Percentiles rank a stretch among this genome's conserved stretches.
Evolutionary conservation across 768 basidiomycete species (phyloP).

Genomic region (Leccinum incarnatum): DNA sequence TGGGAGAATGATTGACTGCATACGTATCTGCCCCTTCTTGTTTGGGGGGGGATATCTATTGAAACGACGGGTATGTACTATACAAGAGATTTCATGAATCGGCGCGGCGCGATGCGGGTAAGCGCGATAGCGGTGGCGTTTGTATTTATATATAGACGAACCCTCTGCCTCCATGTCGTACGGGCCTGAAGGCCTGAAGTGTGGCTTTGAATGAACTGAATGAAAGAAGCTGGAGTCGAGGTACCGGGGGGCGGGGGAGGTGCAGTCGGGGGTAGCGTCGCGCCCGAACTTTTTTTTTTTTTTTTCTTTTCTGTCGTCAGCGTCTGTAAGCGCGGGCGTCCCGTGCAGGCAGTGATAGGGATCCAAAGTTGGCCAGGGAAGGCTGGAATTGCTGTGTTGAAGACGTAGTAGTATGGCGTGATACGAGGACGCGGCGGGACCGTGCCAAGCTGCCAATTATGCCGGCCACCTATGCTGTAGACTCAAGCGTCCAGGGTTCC

Average conservation of each 20-base stretch:
- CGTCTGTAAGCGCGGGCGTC: slow-evolving; percentile 1
- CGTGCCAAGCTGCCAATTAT: background rate
- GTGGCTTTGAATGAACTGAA: background rate
- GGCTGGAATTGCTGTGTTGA: background rate
- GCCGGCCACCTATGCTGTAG: background rate
- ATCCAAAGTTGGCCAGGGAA: background rate
- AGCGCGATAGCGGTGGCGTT: background rate
- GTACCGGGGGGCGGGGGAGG: background rate
- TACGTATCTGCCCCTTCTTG: background rate
- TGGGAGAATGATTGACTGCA: background rate
- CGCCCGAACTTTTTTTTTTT: background rate
- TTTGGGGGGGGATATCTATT: background rate
- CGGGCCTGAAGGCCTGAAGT: background rate
- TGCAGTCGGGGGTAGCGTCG: background rate
- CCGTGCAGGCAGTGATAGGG: background rate
- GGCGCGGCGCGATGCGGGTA: slow-evolving; percentile 1
- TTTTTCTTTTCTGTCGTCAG: background rate
- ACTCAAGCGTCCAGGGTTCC: background rate
- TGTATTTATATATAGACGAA: background rate
- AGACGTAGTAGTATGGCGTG: background rate
- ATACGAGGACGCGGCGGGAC: background rate
- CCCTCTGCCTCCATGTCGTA: background rate
- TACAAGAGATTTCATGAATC: slow-evolving; percentile 6
- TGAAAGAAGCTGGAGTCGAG: background rate
- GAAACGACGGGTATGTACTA: slow-evolving; percentile 1